Base-by-base conservation (phyloP, 441 rosid species). In the Adansonia gregorii region DNA sequence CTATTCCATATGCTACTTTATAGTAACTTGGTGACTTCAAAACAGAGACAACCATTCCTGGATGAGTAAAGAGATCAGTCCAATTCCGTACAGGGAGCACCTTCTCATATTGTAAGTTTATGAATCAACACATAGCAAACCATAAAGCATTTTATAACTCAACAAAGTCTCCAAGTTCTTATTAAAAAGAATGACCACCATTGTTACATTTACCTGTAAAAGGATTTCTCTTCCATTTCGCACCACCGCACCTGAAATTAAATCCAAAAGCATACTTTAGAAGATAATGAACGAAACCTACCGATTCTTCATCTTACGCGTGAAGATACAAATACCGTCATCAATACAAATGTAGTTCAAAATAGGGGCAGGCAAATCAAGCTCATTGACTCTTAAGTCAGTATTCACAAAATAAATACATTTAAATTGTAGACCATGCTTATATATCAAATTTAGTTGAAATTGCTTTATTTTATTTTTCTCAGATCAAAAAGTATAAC, bases 221-320 rank as follows among this genome's bases (percentile, higher is more conserved):
- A 94, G 83, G 82, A 92, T 83, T 91, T 95, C 98, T 67, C 87
- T 87, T 88, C 98, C 98, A 84, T 81, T 74, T 24, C 87, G 86
- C 63, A 93, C 0, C 59, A 80, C 83, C 5, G 86, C 87, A 85
- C 86, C 97, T 90, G 85, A 81, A 83, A 74, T 48, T 54, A 73
- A 87, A 78, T 41, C 78, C 69, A 71, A 45, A 76, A 52, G 61
- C 39, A 73, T 7, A 61, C 1, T 49, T 72, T 52, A 71, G 41
- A 15, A 64, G 66, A 22, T 2, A 58, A 61, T 59, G 19, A 35
- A 48, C 60, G 45, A 67, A 31, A 39, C 31, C 69, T 8, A 45
- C 27, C 52, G 3, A 11, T 46, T 14, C n/a, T 63, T 60, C 67
- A 59, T 73, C 68, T 59, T 20, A 12, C n/a, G 51, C 52, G 64